Base-by-base conservation (phyloP, 2,329 filamentous ascomycete species). In the Fusarium mangiferae region DNA sequence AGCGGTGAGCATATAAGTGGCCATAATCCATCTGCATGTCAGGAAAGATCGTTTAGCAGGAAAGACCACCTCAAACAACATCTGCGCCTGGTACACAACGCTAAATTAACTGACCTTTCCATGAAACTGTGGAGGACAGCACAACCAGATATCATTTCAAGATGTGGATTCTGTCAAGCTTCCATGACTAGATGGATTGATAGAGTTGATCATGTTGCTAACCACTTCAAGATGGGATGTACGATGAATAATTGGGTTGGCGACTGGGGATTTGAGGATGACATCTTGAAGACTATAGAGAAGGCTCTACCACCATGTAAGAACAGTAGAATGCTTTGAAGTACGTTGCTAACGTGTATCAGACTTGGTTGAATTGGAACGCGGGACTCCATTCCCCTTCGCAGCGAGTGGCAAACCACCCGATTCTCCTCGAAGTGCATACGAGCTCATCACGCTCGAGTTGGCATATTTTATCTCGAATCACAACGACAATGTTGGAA, bases 1-100 rank as follows among this genome's bases (percentile, higher is more conserved):
- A 66, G 67, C 13, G 62, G 72, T 8, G 64, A 67, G 14, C 84
- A 85, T 60, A 65, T 82, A 1, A 78, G 81, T 28, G 44, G 55
- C 0, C 84, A 85, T 60, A 82, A 83, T 17, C 80, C 81, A 35
- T 76, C 76, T 5, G 79, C 84, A 24, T 91, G 90, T 72, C 85
- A 86, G 48, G 87, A 89, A 38, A 83, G 84, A 9, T 83, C 82
- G 0, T 85, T 85, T 41, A 84, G 82, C 55, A 76, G 84, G 12
- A 85, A 85, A 66, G 84, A 85, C 30, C 84, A 85, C 60, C 78
- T 85, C 4, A 79, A 82, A 5, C 84, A 85, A 55, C 84, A 85
- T 57, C 57, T 85, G 8, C 81, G 82, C 48, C 77, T 84, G 5
- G 82, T 85, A 0, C 84, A 85, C 42, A 80, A 82, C n/a, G 74